These are phyloP conservation scores for Plantago ovata DNA, from an alignment of 257 asterid species.

Conservation along the genomic window DNA sequence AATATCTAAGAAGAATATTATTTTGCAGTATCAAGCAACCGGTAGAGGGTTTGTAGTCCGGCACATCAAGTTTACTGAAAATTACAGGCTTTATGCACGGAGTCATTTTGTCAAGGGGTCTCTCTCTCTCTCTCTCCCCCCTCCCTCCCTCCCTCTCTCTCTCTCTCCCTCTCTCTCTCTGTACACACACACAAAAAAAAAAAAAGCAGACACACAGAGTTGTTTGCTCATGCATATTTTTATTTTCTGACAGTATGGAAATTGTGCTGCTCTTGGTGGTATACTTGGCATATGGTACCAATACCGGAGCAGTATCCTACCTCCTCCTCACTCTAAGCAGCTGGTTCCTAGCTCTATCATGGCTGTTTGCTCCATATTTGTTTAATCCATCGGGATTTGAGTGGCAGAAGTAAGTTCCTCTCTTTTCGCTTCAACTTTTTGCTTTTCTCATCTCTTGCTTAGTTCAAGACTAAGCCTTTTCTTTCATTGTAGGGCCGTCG, in stretches of 20 bases:
- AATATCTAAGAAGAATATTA: not conserved
- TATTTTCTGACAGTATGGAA: constrained; percentile 64
- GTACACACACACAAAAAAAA: too few relatives aligned
- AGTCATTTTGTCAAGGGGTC: constrained; percentile 98
- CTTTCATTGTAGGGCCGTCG: constrained; percentile 75
- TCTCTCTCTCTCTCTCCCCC: constrained; percentile 35
- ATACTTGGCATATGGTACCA: constrained; percentile 77
- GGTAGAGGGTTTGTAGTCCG: constrained; percentile 97
- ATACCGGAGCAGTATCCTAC: constrained; percentile 65
- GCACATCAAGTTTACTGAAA: constrained; percentile 94
- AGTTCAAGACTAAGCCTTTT: constrained; percentile 23
- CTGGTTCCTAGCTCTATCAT: constrained; percentile 86
- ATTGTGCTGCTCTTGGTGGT: constrained; percentile 79
- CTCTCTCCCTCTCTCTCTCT: too few relatives aligned
- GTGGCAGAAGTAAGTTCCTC: constrained; percentile 89
- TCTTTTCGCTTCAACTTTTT: constrained; percentile 1
- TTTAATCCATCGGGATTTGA: constrained; percentile 98
- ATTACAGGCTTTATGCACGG: constrained; percentile 93
- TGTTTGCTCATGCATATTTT: constrained; percentile 8
- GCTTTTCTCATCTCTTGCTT: constrained; percentile 10
- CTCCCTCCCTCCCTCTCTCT: constrained; percentile 26
- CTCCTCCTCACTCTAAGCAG: constrained; percentile 90
- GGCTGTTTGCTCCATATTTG: constrained; percentile 96
- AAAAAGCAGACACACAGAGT: too few relatives aligned
- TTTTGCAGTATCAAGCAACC: constrained; percentile 91